Evolutionary conservation across 78 protist genomes (phyloP).

Genomic region (Tieghemostelium lacteum): DNA sequence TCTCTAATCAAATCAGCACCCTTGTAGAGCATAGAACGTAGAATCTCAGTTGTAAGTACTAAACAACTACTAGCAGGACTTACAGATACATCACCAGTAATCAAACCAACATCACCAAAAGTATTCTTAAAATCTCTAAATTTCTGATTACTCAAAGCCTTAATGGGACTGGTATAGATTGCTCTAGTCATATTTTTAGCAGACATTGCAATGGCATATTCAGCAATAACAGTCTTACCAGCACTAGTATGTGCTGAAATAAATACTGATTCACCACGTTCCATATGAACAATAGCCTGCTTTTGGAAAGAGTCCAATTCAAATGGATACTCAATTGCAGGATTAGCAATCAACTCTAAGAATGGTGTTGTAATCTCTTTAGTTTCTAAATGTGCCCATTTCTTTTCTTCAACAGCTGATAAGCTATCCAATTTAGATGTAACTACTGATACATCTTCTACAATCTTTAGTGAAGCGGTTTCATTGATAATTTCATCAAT

Average conservation of each 20-base stretch:
- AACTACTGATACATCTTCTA: neutral
- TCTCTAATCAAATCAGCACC: conserved; percentile 95
- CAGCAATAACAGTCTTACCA: conserved; percentile 98
- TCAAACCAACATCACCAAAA: conserved; percentile 95
- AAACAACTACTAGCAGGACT: conserved; percentile 94
- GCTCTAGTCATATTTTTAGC: conserved; percentile 81
- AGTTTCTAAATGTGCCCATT: conserved; percentile 71
- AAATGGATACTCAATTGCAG: conserved; percentile 91
- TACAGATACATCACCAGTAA: conserved; percentile 96
- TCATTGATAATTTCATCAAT: neutral
- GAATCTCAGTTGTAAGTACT: conserved; percentile 98
- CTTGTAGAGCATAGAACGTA: conserved; percentile 90
- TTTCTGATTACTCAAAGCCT: conserved; percentile 97
- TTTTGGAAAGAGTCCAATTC: conserved; percentile 96
- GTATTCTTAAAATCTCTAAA: conserved; percentile 88
- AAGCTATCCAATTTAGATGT: neutral
- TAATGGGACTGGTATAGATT: conserved; percentile 98
- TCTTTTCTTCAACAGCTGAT: conserved; percentile 7
- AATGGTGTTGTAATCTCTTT: conserved; percentile 66
- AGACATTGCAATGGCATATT: conserved; percentile 95
- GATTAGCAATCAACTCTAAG: conserved; percentile 52
- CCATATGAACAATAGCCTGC: conserved; percentile 91
- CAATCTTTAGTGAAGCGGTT: neutral
- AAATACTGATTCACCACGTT: conserved; percentile 90
- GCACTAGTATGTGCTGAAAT: conserved; percentile 99